A percentile compares a stretch with the other conserved stretches of the same genome.
Conservation (phyloP, 768 basidiomycete species). For the Russula brevipes region DNA sequence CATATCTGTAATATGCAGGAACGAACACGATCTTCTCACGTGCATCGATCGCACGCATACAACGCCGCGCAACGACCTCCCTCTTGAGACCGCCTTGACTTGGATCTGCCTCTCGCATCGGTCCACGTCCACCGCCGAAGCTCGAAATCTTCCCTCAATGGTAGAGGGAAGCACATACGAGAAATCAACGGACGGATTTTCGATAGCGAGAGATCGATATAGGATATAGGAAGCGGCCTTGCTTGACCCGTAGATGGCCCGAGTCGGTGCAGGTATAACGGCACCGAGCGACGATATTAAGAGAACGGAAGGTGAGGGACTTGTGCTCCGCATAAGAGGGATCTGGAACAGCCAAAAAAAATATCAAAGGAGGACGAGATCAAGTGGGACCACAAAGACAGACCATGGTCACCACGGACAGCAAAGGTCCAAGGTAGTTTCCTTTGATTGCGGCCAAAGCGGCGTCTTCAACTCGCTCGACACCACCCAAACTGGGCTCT, state of each 20-base stretch:
- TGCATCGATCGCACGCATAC: constrained; percentile 55
- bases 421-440: constrained; percentile 67
- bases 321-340: constrained; percentile 63
- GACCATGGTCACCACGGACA: constrained; percentile 69
- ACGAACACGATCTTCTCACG: constrained; percentile 55
- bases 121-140: constrained; percentile 66
- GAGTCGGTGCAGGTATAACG: constrained; percentile 78
- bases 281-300: constrained; percentile 77
- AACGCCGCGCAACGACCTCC: constrained; percentile 53
- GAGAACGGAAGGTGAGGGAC: constrained; percentile 64
- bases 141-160: constrained; percentile 73
- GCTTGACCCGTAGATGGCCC: constrained; percentile 76
- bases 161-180: constrained; percentile 60
- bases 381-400: constrained; percentile 27
- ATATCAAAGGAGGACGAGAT: not conserved
- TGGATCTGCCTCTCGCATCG: constrained; percentile 43
- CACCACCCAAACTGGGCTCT: constrained; percentile 47
- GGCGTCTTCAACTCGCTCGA: constrained; percentile 54
- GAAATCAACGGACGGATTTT: constrained; percentile 66
- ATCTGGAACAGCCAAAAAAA: constrained; percentile 44
- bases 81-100: constrained; percentile 54
- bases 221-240: constrained; percentile 76
- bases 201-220: constrained; percentile 74
- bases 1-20: constrained; percentile 44
- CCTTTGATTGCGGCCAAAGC: constrained; percentile 51